Evolutionary conservation across 306 rosid genomes (phyloP), one percentile per base, ranked within the genome.

Genomic region (Vigna radiata): DNA sequence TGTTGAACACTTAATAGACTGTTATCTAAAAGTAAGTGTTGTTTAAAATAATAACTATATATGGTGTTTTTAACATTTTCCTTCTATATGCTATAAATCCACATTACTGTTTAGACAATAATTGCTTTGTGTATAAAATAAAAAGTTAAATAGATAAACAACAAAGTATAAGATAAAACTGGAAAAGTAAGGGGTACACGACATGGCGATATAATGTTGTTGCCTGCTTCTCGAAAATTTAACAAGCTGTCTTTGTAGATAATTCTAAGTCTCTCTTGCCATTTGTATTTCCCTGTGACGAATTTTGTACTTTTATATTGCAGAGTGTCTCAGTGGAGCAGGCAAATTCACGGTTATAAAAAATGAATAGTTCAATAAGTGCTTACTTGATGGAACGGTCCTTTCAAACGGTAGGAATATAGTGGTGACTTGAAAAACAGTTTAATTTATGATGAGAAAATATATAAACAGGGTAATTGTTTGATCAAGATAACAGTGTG

Each of bases 261-360:
- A 66, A 23, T 50, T 59, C 1, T 50, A 33, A 43, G 8, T 0
- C 2, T 61, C 37, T 8, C 13, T 54, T 73, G 55, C 44, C 25
- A 53, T 64, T 47, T 18, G 16, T 79, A 6, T 70, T 61, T 27
- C 54, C 55, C 78, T 53, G 75, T 80, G 60, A 85, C 64, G 64
- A 49, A 79, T 73, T 62, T 73, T 55, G 15, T 19, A 27, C 47
- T 81, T 72, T 47, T 73, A 23, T 55, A 62, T 78, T 73, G 85
- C 85, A 85, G 85, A 58, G 85, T 25, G 76, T 81, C 27, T 2
- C 85, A 0, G 14, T 68, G 83, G 88, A 85, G 68, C 88, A 69
- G 79, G 68, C 29, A 16, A 78, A 77, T 66, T 69, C 85, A 5
- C 83, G 88, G 68, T 6, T 85, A 64, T 85, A 74, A 68, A 62